Conservation (phyloP, 345 rosid species). For the Ceriops zippeliana region DNA sequence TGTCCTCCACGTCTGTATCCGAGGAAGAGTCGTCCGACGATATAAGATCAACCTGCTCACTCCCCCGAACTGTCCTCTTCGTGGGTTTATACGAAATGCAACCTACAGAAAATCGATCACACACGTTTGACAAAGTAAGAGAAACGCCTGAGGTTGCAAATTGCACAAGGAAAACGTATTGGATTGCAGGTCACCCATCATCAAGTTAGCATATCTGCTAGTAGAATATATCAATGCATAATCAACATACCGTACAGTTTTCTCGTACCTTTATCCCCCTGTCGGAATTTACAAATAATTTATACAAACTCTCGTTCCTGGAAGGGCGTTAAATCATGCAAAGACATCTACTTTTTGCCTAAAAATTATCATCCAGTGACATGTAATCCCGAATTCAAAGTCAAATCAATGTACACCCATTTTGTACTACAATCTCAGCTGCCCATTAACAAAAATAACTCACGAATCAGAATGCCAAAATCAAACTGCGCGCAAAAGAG, state of each 20-base stretch:
- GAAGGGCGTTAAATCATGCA: background rate
- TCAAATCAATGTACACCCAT: background rate
- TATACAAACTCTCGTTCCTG: background rate
- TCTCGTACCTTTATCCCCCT: background rate
- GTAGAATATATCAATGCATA: too few species aligned
- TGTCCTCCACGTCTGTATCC: slow-evolving; percentile 39
- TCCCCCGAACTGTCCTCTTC: slow-evolving; percentile 53
- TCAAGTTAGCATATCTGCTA: too few species aligned
- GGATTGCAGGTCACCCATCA: too few species aligned
- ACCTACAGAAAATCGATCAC: slow-evolving; percentile 4
- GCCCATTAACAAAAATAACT: background rate
- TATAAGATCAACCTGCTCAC: slow-evolving; percentile 46
- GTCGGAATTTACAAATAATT: background rate
- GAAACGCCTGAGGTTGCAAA: background rate
- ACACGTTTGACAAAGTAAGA: background rate
- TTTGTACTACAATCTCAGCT: background rate
- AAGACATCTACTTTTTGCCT: background rate
- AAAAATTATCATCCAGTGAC: background rate
- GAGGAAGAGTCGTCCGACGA: slow-evolving; percentile 58
- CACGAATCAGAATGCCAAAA: background rate
- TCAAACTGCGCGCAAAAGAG: background rate
- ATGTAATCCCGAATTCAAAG: background rate
- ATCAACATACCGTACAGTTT: background rate
- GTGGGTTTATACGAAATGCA: slow-evolving; percentile 19
- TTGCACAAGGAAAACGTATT: background rate